These are phyloP conservation scores for Fusarium illudens DNA, from an alignment of 2,329 filamentous ascomycete species.

Conservation along the genomic window DNA sequence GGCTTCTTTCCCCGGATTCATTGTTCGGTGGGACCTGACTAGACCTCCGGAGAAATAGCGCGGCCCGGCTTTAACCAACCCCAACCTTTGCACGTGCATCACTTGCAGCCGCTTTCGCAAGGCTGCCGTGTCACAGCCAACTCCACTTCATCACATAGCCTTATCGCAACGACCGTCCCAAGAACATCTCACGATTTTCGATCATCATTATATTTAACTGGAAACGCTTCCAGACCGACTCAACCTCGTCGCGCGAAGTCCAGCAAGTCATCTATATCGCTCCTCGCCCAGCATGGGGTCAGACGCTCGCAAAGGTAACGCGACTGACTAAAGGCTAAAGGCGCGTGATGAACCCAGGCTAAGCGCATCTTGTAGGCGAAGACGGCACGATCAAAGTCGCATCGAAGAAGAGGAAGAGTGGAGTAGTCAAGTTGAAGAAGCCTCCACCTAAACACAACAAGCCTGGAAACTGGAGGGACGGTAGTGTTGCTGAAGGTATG, in stretches of 20 bases:
- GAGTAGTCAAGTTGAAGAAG: constrained; percentile 70
- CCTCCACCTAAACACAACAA: constrained; percentile 68
- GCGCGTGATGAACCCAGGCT: constrained; percentile 26
- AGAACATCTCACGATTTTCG: background rate
- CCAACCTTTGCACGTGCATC: constrained; percentile 35
- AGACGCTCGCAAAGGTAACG: constrained; percentile 45
- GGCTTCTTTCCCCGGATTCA: constrained; percentile 18
- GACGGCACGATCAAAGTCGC: constrained; percentile 71
- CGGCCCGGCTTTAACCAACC: constrained; percentile 21
- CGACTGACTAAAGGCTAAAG: constrained; percentile 8
- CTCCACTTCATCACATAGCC: constrained; percentile 31
- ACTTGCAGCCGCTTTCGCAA: constrained; percentile 30
- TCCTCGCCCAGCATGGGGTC: constrained; percentile 30
- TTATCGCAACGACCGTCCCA: constrained; percentile 25
- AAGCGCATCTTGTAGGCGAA: constrained; percentile 51
- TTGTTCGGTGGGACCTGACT: constrained; percentile 7
- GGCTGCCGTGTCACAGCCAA: constrained; percentile 18
- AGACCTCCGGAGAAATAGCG: constrained; percentile 32
- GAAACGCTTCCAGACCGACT: background rate
- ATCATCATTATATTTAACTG: constrained; percentile 11
- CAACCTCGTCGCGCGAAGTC: background rate
- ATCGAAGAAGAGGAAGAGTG: constrained; percentile 66
- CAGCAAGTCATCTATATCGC: background rate
- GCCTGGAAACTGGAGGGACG: constrained; percentile 76
- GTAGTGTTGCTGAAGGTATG: constrained; percentile 69